Evolutionary conservation across 176 grass and related monocot species (phyloP).

Genomic region (Cocos nucifera): DNA sequence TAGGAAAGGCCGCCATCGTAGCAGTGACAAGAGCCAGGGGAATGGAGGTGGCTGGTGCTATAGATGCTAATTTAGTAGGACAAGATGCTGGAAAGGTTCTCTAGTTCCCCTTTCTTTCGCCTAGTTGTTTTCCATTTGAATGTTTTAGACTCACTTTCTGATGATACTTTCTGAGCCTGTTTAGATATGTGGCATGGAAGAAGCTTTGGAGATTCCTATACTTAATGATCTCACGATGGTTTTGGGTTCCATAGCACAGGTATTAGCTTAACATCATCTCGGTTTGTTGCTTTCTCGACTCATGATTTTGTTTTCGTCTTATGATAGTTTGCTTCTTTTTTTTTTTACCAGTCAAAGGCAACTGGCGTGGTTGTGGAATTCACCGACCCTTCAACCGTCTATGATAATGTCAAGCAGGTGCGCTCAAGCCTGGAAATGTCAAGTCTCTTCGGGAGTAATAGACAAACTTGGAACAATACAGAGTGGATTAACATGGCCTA

Average conservation of each 20-base stretch:
- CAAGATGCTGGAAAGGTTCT: conserved; percentile 67
- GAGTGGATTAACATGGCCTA: too few relatives aligned
- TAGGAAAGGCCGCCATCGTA: conserved; percentile 46
- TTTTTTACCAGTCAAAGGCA: conserved; percentile 42
- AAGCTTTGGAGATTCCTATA: conserved; percentile 75
- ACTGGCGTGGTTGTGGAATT: conserved; percentile 83
- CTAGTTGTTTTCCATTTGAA: neutral
- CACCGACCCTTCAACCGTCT: conserved; percentile 63
- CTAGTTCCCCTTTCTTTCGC: neutral
- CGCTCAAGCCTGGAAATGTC: neutral
- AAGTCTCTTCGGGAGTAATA: too few relatives aligned
- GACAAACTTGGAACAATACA: too few relatives aligned
- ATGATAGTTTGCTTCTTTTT: conserved; percentile 2
- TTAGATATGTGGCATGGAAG: conserved; percentile 77
- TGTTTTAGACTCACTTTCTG: neutral
- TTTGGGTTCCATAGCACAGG: conserved; percentile 71
- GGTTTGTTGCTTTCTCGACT: too few relatives aligned
- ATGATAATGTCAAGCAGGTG: conserved; percentile 94
- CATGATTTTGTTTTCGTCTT: too few relatives aligned
- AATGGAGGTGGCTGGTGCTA: conserved; percentile 67
- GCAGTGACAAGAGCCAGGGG: conserved; percentile 69
- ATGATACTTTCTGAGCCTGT: neutral
- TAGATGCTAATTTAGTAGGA: conserved; percentile 46
- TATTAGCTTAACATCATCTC: neutral
- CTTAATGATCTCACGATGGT: conserved; percentile 93